These are phyloP conservation scores for Euclidium syriacum DNA, from an alignment of 345 rosid genomes.

Conservation along the genomic window DNA sequence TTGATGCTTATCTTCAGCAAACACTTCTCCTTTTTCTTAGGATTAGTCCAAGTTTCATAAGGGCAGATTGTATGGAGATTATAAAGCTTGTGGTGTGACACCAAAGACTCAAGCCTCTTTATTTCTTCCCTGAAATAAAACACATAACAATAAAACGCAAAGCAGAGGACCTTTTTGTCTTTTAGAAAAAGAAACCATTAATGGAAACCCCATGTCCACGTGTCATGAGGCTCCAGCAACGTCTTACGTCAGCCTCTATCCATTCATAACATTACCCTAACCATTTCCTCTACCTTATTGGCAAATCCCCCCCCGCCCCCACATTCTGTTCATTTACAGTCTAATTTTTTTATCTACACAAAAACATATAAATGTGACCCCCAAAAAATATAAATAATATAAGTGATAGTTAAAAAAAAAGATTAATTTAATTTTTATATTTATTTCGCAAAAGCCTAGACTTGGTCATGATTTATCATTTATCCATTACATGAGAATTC, in stretches of 20 bases:
- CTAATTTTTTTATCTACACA: background rate
- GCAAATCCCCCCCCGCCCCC: too few relatives aligned
- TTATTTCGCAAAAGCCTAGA: background rate
- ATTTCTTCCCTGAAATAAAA: background rate
- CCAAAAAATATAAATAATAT: background rate
- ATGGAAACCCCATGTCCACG: background rate
- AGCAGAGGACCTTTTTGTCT: background rate
- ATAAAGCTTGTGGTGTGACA: constrained; percentile 8
- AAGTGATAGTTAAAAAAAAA: background rate
- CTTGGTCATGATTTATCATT: constrained; percentile 13
- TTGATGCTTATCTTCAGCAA: constrained; percentile 25
- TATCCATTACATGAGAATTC: constrained; percentile 8
- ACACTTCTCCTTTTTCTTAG: too few relatives aligned
- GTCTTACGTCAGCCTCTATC: constrained; percentile 42
- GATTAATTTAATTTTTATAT: background rate
- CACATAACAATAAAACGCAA: background rate
- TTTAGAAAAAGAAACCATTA: background rate
- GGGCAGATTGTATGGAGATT: background rate
- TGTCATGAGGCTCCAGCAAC: constrained; percentile 25
- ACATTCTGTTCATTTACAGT: background rate
- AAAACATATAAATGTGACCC: background rate
- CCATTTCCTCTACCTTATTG: too few relatives aligned
- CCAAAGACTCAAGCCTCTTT: background rate
- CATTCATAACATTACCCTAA: constrained; percentile 28
- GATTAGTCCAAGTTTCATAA: too few relatives aligned